Base-by-base conservation (phyloP, 352 stramenopile species). In the Stramenopiles sp. region DNA sequence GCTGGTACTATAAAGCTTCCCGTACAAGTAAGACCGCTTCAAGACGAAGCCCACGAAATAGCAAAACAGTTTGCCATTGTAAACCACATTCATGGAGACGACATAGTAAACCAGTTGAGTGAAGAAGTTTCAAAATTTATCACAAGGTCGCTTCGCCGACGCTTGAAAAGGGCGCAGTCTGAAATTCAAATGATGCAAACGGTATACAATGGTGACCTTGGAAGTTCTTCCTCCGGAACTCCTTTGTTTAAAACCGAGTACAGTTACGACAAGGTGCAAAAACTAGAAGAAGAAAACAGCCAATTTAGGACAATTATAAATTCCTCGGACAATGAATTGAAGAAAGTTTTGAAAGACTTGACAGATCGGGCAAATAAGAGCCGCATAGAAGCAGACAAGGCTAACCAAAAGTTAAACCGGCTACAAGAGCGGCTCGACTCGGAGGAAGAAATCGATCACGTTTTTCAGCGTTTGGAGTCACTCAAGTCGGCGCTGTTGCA, bases 101-200 rank as follows among this genome's bases (percentile, higher is more conserved):
- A 78, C 30, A 33, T 78, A 14, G 31, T 33, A 78, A 78, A 33
- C 8, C 4, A 4, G 14, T 33, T 78, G 71, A 33, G 4, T 4
- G 71, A 78, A 78, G 71, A 33, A 8, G 4, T 78, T 31, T 4
- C 71, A 33, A 33, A 78, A 8, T 78, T 78, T 14, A 4, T 78
- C 14, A 78, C 71, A 78, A 4, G 8, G 22, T 31, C 30, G 4
- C 22, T 78, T 14, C 71, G 71, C 22, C 30, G 30, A 78, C 30
- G 71, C 30, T 33, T 78, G 14, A 78, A 33, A 14, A 31, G 71
- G 8, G 71, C 71, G 14, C 71, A 78, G 22, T 4, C 30, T 33
- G 71, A 78, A 33, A 78, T 78, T 14, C 71, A 78, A 78, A 31
- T 78, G 30, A 31, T 78, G 30, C 71, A 78, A 78, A 33, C 71